Base-by-base conservation (phyloP, 192 early-diverging fungal species). In the Coemansia sp. region DNA sequence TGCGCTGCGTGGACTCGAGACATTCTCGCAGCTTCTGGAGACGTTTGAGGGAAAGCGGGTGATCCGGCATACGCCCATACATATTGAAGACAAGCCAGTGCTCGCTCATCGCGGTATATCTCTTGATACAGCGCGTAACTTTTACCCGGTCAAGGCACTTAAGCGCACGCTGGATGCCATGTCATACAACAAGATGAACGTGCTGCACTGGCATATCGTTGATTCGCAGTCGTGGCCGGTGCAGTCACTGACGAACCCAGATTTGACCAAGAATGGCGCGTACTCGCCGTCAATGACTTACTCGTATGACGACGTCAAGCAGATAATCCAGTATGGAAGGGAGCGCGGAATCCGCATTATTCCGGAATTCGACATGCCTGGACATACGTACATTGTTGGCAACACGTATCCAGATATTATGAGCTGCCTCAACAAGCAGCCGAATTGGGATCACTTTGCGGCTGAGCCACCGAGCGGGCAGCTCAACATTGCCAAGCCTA, bases 341-440 rank as follows among this genome's bases (percentile, higher is more conserved):
- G 81, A 73, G 38, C 84, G 87, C 22, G 91, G 90, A n/a, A 84
- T 95, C 47, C 84, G 94, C n/a, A 73, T 97, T 17, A 89, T 95
- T 55, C 93, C 93, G 3, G 94, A 97, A 67, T 83, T 94, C 53
- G 93, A 97, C 66, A 90, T 91, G 79, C 90, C 91, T 11, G 88
- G 87, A 2, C 89, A 95, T 62, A 87, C 84, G n/a, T 72, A 58
- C 43, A 66, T 79, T 67, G 40, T 86, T 8, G 67, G 75, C 11
- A 64, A 81, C 67, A 66, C 62, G 34, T 71, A 80, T 37, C 84
- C 87, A 13, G 77, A 85, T 49, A 57, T 85, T 27, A 76, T 85
- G 61, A 73, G 79, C 56, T 91, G 85, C 53, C 50, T 66, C 48
- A 81, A 84, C 40, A 73, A 72, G 44, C 85, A 83, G 73, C 87